Evolutionary conservation across 371 early-diverging fungal genomes (phyloP), one percentile per base, ranked within the genome.

Genomic region (Conidiobolus incongruus): DNA sequence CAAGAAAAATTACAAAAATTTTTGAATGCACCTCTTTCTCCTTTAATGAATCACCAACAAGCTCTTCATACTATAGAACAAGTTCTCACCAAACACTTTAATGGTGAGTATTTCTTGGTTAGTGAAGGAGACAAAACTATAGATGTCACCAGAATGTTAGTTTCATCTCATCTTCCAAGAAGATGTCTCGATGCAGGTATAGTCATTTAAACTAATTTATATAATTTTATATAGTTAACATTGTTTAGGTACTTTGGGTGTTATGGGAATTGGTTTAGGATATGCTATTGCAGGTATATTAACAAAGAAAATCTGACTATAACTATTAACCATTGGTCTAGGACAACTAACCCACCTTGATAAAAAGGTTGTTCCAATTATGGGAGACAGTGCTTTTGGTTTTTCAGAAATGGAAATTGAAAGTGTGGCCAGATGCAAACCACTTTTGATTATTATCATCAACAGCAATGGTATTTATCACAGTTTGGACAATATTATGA

Each of bases 251-350:
- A 81, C 81, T 0, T 70, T 72, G 40, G 81, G 73, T 4, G 78
- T 79, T 16, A 81, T 83, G 82, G 82, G 82, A 15, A 72, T 77
- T n/a, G 82, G 82, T 20, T 59, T 78, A 61, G 82, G 83, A 0
- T 81, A 65, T 50, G 74, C 80, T 11, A 76, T 83, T 40, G 81
- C 77, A 10, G 58, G 64, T 63, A n/a, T n/a, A n/a, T n/a, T n/a
- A n/a, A n/a, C n/a, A n/a, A n/a, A n/a, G n/a, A n/a, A n/a, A n/a
- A n/a, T n/a, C n/a, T n/a, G n/a, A n/a, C n/a, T n/a, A n/a, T n/a
- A n/a, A n/a, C n/a, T n/a, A n/a, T n/a, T n/a, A n/a, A n/a, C n/a
- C n/a, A n/a, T n/a, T n/a, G n/a, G n/a, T n/a, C n/a, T n/a, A n/a
- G n/a, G n/a, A n/a, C 70, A 77, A 58, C 28, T 63, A 5, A 59